Base-by-base conservation (phyloP, 768 basidiomycete genomes). In the Suillus ampliporus region DNA sequence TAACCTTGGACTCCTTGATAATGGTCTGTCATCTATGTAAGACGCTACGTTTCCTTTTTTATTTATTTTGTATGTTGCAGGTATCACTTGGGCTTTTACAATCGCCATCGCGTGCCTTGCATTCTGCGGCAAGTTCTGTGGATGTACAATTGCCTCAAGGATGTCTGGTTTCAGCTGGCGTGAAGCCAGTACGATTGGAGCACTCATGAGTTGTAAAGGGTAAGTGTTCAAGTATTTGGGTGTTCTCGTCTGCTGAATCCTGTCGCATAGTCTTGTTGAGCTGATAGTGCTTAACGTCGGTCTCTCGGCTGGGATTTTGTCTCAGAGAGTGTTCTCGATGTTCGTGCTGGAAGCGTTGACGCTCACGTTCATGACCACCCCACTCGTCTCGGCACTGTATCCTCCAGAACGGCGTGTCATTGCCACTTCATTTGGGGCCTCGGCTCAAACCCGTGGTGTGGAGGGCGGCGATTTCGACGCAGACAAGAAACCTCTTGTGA, bases 281-380 rank as follows among this genome's bases (percentile, higher is more conserved):
- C 82, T 98, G 19, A 97, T 99, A 68, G 96, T 99, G 4, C 87
- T 99, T 65, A 99, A 99, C 69, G 92, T 99, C 65, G 96, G 97
- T 4, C 80, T 97, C 2, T 79, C 83, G 3, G 94, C 92, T 4
- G 86, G 87, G 0, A 95, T 97, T 57, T 80, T 99, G 26, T 83
- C 88, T 1, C 82, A 69, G 61, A 84, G 83, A 28, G 91, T 97
- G 8, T 96, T 98, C 77, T 92, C 94, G 1, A 98, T 97, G 94
- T 96, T 98, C 69, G 94, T 98, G 44, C 80, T 98, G 21, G 90
- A 92, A 70, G 90, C 92, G 0, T 78, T 95, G 43, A 74, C 89
- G 8, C 79, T 97, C 44, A 97, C 96, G 0, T 93, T 91, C 78
- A 84, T 94, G 77, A 95, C 95, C 0, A 94, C 91, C 0, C 93